A percentile compares a stretch with the other conserved stretches of the same genome.
These are phyloP conservation scores for Paramecium bursaria DNA, from an alignment of 73 alveolate species.

Conservation along the genomic window DNA sequence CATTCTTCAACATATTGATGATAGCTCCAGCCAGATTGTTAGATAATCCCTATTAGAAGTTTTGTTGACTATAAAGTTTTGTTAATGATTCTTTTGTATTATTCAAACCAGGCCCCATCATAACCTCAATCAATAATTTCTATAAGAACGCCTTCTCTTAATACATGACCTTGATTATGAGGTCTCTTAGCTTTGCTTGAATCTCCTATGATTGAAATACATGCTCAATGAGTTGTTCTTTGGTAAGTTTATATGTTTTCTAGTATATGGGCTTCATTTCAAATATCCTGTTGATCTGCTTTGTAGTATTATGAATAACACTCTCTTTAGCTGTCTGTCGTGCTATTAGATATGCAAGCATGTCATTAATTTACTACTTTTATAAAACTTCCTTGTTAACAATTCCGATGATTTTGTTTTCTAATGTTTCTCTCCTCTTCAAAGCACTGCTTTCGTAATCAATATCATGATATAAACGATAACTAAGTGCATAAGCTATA, in stretches of 20 bases:
- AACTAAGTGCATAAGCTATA: no score
- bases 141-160: neutral
- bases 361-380: neutral
- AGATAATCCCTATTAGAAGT: conserved; percentile 18
- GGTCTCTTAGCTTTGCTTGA: neutral
- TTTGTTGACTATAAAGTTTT: conserved; percentile 3
- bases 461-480: no score
- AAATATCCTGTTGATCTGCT: neutral
- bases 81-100: neutral
- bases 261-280: neutral
- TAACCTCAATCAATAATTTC: neutral
- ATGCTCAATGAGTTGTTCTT: conserved; percentile 4
- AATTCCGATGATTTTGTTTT: no score
- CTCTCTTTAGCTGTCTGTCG: neutral
- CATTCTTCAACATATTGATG: neutral
- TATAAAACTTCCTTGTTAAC: conserved; percentile 4
- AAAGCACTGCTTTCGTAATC: no score
- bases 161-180: neutral
- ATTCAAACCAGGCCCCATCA: neutral
- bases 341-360: neutral
- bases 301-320: conserved; percentile 17
- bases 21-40: conserved; percentile 1
- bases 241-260: conserved; percentile 11
- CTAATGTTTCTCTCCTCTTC: no score
- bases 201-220: conserved; percentile 9